These are phyloP conservation scores for Candida sithepensis DNA, from an alignment of 805 yeast species.

Conservation along the genomic window DNA sequence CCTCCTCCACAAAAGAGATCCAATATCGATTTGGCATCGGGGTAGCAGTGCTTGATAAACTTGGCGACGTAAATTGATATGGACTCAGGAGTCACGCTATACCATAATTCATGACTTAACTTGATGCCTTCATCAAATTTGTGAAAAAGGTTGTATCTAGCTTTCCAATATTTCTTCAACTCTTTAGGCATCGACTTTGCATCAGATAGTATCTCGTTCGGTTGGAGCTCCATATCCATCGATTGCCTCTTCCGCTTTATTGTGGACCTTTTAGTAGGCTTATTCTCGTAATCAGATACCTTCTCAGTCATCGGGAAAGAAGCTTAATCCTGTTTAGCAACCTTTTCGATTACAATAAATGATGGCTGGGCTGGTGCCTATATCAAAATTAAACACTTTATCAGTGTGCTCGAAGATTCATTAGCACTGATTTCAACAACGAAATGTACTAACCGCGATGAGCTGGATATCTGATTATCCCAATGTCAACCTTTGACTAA, in stretches of 20 bases:
- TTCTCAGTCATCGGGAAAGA: background rate
- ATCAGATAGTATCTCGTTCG: conserved; percentile 3
- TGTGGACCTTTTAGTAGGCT: background rate
- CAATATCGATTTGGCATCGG: conserved; percentile 42
- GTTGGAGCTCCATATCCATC: too few relatives aligned
- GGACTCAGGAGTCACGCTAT: conserved; percentile 80
- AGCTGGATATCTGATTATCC: too few relatives aligned
- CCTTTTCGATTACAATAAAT: too few relatives aligned
- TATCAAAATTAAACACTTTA: too few relatives aligned
- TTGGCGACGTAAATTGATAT: conserved; percentile 61
- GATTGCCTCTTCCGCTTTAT: background rate
- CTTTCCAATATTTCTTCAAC: conserved; percentile 56
- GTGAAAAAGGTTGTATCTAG: conserved; percentile 58
- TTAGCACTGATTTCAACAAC: too few relatives aligned
- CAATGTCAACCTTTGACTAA: too few relatives aligned
- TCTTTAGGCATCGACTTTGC: conserved; percentile 29
- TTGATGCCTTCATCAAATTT: conserved; percentile 64
- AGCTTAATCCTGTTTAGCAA: too few relatives aligned
- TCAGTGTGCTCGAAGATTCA: too few relatives aligned
- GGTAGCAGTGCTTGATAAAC: conserved; percentile 48
- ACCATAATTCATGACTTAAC: conserved; percentile 77
- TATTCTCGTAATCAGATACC: background rate
- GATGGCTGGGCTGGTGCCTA: too few relatives aligned
- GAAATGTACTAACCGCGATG: too few relatives aligned
- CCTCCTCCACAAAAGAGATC: conserved; percentile 89